These are phyloP conservation scores for Talaromyces liani DNA, from an alignment of 495 filamentous ascomycete genomes.

Conservation along the genomic window DNA sequence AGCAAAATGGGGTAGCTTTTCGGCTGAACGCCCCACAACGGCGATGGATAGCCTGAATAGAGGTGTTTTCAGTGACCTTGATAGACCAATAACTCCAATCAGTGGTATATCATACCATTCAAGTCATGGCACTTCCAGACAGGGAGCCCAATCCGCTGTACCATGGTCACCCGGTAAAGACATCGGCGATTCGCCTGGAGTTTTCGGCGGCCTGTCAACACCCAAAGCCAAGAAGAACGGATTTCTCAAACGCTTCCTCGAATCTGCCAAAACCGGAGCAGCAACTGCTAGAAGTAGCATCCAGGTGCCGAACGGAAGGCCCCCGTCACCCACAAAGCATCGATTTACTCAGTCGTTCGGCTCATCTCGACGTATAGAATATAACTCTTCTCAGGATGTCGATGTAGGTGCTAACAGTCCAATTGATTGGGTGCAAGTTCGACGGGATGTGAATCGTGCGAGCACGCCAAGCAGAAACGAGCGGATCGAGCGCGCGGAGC, in stretches of 20 bases:
- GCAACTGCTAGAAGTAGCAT: constrained; percentile 85
- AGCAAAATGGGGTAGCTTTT: constrained; percentile 30
- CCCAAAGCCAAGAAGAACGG: constrained; percentile 88
- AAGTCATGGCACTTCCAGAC: constrained; percentile 63
- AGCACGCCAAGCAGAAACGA: constrained; percentile 90
- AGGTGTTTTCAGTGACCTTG: constrained; percentile 38
- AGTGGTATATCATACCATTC: constrained; percentile 78
- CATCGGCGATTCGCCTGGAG: constrained; percentile 21
- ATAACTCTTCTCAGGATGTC: constrained; percentile 57
- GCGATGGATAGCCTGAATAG: constrained; percentile 38
- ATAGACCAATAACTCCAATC: constrained; percentile 61
- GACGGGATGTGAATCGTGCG: constrained; percentile 88
- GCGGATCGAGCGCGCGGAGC: constrained; percentile 74
- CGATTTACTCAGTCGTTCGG: constrained; percentile 27
- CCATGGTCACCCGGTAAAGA: constrained; percentile 32
- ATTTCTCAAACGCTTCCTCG: constrained; percentile 94
- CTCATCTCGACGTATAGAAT: constrained; percentile 21
- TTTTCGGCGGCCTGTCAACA: constrained; percentile 73
- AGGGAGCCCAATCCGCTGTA: constrained; percentile 37
- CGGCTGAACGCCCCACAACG: constrained; percentile 41
- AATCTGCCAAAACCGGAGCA: constrained; percentile 88
- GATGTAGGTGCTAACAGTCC: constrained; percentile 46
- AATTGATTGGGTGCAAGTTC: constrained; percentile 92
- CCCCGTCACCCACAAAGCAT: constrained; percentile 43
- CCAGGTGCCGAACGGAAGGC: constrained; percentile 46